These are phyloP conservation scores for Venturia pyrina DNA, from an alignment of 2,329 filamentous ascomycete species.

Conservation along the genomic window DNA sequence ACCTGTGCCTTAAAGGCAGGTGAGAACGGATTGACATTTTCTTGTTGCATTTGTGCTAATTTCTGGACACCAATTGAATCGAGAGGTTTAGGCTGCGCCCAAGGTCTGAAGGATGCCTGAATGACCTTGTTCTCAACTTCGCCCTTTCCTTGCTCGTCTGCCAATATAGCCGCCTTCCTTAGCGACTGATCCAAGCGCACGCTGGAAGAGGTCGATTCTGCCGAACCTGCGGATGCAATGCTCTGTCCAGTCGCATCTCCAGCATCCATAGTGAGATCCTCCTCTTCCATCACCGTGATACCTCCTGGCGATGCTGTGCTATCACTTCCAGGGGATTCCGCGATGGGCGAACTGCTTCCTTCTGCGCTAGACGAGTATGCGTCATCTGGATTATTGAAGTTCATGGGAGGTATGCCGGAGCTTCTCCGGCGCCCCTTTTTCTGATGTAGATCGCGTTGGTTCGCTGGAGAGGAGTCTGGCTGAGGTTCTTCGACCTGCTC, in stretches of 20 bases:
- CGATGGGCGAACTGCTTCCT: conserved; percentile 44
- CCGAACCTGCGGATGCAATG: conserved; percentile 49
- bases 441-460: conserved; percentile 56
- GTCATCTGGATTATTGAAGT: conserved; percentile 53
- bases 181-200: conserved; percentile 68
- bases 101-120: conserved; percentile 64
- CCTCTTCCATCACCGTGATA: conserved; percentile 54
- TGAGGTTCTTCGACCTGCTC: conserved; percentile 50
- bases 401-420: conserved; percentile 55
- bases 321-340: conserved; percentile 14
- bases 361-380: conserved; percentile 70
- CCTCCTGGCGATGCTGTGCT: conserved; percentile 45
- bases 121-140: conserved; percentile 53
- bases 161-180: conserved; percentile 61
- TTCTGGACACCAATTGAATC: conserved; percentile 18
- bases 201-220: conserved; percentile 53
- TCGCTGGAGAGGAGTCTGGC: conserved; percentile 49
- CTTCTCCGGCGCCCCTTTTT: conserved; percentile 40
- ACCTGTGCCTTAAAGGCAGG: conserved; percentile 29
- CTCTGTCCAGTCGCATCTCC: conserved; percentile 55
- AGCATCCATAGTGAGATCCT: conserved; percentile 68
- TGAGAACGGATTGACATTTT: conserved; percentile 41
- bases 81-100: conserved; percentile 47
- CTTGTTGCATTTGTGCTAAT: conserved; percentile 32
- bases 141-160: conserved; percentile 52